Evolutionary conservation across 805 yeast species (phyloP).

Genomic region (Yarrowia phangngaensis): DNA sequence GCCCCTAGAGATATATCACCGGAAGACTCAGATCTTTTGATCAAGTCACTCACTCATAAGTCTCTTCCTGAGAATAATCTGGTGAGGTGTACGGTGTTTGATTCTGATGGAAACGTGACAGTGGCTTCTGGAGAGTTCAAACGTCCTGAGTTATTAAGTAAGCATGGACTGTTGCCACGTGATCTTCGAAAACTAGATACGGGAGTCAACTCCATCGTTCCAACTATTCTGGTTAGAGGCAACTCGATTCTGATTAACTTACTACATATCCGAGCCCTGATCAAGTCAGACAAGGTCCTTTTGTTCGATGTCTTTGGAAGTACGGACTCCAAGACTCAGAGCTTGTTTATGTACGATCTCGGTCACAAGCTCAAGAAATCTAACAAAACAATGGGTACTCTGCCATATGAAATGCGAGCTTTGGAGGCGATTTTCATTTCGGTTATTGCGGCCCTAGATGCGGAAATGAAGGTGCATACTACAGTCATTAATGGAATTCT

Average conservation of each 20-base stretch:
- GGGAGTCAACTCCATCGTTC: constrained; percentile 77
- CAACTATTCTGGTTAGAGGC: constrained; percentile 76
- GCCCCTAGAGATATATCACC: neutral
- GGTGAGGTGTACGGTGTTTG: constrained; percentile 80
- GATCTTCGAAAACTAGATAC: constrained; percentile 87
- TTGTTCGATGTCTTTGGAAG: constrained; percentile 72
- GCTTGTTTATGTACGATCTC: constrained; percentile 76
- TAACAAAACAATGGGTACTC: constrained; percentile 40
- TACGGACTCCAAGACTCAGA: constrained; percentile 59
- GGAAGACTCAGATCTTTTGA: constrained; percentile 1
- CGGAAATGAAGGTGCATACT: constrained; percentile 82
- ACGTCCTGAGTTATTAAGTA: constrained; percentile 63
- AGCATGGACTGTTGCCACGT: constrained; percentile 79
- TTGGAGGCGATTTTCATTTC: constrained; percentile 80
- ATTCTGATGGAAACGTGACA: constrained; percentile 60
- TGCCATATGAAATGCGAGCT: constrained; percentile 89
- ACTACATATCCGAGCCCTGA: constrained; percentile 82
- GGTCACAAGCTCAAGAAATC: constrained; percentile 58
- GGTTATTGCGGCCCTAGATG: constrained; percentile 70
- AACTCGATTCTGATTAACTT: constrained; percentile 76
- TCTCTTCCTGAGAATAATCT: constrained; percentile 36
- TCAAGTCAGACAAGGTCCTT: constrained; percentile 74
- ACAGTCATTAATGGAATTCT: constrained; percentile 71
- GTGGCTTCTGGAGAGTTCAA: constrained; percentile 71
- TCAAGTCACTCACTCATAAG: constrained; percentile 16